Evolutionary conservation across 2,329 filamentous ascomycete genomes (phyloP), one percentile per base, ranked within the genome.

Genomic region (Pestalotiopsis sp.): DNA sequence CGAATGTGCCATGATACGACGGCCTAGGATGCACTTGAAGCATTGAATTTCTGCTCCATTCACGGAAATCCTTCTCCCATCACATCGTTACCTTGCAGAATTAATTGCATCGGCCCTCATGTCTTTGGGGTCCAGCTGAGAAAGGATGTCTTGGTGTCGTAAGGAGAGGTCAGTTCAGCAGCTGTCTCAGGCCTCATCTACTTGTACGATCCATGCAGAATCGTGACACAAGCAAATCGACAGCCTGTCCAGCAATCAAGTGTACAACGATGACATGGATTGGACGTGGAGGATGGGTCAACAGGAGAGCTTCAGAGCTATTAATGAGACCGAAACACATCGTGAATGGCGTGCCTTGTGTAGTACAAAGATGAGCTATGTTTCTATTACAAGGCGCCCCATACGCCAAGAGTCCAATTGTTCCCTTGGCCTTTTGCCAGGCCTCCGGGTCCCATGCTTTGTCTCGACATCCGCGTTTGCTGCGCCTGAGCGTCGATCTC

Each of bases 331-430:
- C 6, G 17, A 52, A 52, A 52, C 17, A 20, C 9, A 9, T 9
- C 45, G 20, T 36, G 45, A 45, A 45, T 17, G 13, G 41, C 14
- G 45, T n/a, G 17, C n/a, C 20, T 52, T 52, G 45, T 52, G 45
- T 11, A 52, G 20, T 23, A 20, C 45, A 52, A 52, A 20, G 45
- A 52, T 23, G 23, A 23, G 7, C 9, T 52, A 52, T 52, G 45
- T n/a, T 52, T 52, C 45, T 52, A 23, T 52, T 52, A 86, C 45
- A 83, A 69, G 83, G 86, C 76, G 4, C 87, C 89, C 89, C 90
- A 92, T 11, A 85, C 77, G 0, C 90, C 90, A 65, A 92, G 76
- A 3, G 90, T 91, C 89, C 89, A 92, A 70, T 82, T 87, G 70
- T 82, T 87, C 69, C 75, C 80, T 73, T 75, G 79, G 64, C 80